Base-by-base conservation (phyloP, 192 early-diverging fungal genomes). In the Chytriomyces sp. region DNA sequence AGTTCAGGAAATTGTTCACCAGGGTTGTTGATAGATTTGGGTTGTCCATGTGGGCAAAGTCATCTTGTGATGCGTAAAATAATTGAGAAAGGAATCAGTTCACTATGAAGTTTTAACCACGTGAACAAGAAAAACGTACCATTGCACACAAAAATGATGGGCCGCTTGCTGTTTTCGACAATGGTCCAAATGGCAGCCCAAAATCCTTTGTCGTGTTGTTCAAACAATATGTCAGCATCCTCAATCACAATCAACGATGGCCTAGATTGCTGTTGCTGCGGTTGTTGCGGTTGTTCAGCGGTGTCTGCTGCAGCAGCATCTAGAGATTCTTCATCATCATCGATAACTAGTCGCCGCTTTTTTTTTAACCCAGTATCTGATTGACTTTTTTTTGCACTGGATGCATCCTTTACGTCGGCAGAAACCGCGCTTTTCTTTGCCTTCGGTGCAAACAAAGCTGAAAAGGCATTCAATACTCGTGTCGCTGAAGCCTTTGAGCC, bases 81-180 rank as follows among this genome's bases (percentile, higher is more conserved):
- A 35, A 35, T 3, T 35, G 2, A 35, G 35, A 35, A 35, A 35
- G 35, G 35, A 35, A 1, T 35, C 35, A 35, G n/a, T 35, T 35
- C 35, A 4, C 35, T 4, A 35, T 35, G 35, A 35, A 1, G 35
- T 35, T 35, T 35, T 35, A 1, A 4, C n/a, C n/a, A n/a, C n/a
- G 35, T 35, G 35, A 35, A 35, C 35, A 35, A 35, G 35, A 64
- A 0, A 8, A 28, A 77, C 64, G 64, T 60, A 81, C 83, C 77
- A n/a, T 82, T 91, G 80, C 93, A 94, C 0, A 91, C 94, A 79
- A 96, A 86, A n/a, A 94, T 86, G 28, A 96, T 93, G 0, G 94
- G 94, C 1, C 93, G 84, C 47, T 89, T 91, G 81, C 90, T 92
- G 59, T 87, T 90, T 49, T 89, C 84, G 16, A 92, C 85, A 45